A percentile compares a stretch with the other conserved stretches of the same genome.
These are phyloP conservation scores for Dovyalis caffra DNA, from an alignment of 345 rosid genomes.

Conservation along the genomic window DNA sequence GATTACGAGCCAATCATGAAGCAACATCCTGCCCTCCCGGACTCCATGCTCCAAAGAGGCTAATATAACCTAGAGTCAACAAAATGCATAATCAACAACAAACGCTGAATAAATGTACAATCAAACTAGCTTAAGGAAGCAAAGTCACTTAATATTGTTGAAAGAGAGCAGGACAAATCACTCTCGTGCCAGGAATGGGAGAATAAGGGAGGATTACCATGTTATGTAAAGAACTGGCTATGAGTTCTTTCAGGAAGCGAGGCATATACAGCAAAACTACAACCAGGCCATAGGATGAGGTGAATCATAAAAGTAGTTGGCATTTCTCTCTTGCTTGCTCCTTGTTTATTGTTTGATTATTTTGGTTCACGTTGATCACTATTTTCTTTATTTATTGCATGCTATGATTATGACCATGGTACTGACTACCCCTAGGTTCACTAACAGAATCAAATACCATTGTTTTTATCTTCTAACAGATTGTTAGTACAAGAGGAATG, in stretches of 20 bases:
- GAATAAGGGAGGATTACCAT: not conserved
- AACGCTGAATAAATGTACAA: not conserved
- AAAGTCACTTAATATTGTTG: not conserved
- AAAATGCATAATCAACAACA: not conserved
- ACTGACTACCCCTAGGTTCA: not conserved
- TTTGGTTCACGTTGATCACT: not conserved
- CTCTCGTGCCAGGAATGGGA: not conserved
- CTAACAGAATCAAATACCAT: not conserved
- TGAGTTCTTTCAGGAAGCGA: not conserved
- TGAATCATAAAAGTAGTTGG: not conserved
- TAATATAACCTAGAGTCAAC: slow-evolving; percentile 58
- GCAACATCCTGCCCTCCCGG: slow-evolving; percentile 88
- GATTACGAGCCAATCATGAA: slow-evolving; percentile 96
- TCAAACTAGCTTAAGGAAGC: not conserved
- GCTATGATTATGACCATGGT: not conserved
- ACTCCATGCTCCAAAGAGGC: slow-evolving; percentile 91
- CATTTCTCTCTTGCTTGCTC: not conserved
- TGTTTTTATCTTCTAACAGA: not conserved
- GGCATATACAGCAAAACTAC: not conserved
- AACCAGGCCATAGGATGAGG: not conserved
- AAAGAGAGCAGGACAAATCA: not conserved
- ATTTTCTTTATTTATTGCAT: not conserved
- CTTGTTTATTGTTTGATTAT: slow-evolving; percentile 4
- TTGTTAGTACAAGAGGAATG: not conserved
- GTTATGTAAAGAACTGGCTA: not conserved